phyloP scores from a whole-genome alignment of 352 stramenopile genomes.

The Pythium phragmiticola region DNA sequence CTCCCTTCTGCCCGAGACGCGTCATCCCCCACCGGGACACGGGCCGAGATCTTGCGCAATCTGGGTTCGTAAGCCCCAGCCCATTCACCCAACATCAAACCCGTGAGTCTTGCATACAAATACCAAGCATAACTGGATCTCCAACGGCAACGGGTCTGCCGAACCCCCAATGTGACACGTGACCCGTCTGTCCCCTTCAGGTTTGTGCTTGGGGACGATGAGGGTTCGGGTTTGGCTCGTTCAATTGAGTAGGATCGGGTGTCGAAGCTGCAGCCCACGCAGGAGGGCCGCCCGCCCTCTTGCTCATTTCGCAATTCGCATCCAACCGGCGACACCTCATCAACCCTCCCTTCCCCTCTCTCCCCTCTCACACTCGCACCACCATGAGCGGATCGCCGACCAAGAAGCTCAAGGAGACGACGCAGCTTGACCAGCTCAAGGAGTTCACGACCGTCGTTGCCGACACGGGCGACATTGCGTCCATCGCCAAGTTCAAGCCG shows the following conservation, averaged over 20 bases:
- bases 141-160: conserved; percentile 14
- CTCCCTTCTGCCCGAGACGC: not conserved
- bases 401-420: conserved; percentile 75
- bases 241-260: conserved; percentile 16
- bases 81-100: conserved; percentile 2
- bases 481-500: conserved; percentile 91
- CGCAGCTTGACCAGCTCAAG: conserved; percentile 95
- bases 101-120: conserved; percentile 23
- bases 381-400: conserved; percentile 53
- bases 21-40: conserved; percentile 6
- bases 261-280: conserved; percentile 13
- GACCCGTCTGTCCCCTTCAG: conserved; percentile 1
- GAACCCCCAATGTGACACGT: conserved; percentile 15
- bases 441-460: conserved; percentile 97
- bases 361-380: conserved; percentile 22
- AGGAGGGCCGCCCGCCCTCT: not conserved
- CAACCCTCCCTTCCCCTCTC: not conserved
- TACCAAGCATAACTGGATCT: conserved; percentile 14
- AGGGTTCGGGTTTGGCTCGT: conserved; percentile 10
- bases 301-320: conserved; percentile 77
- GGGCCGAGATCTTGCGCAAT: conserved; percentile 22
- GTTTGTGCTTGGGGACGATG: conserved; percentile 7
- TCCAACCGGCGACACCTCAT: conserved; percentile 35
- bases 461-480: conserved; percentile 96
- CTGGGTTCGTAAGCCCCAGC: not conserved